phyloP scores from a whole-genome alignment of 2,329 filamentous ascomycete genomes.

The Aspergillus neotritici region DNA sequence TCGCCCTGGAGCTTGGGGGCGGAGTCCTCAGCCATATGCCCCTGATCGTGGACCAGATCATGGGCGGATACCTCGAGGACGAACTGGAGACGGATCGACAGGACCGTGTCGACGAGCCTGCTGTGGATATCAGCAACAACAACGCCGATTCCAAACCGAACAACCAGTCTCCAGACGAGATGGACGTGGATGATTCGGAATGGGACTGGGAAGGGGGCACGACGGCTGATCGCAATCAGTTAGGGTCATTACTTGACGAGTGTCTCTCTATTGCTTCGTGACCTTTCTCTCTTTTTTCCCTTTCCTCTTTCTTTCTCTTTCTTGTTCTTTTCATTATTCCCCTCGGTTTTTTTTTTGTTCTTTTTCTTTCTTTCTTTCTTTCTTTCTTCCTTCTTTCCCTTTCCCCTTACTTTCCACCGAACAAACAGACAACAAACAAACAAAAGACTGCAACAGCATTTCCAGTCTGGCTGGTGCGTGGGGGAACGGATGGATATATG shows the following conservation, averaged over 20 bases:
- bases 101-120: conserved; percentile 25
- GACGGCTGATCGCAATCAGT: conserved; percentile 31
- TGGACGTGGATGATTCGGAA: conserved; percentile 37
- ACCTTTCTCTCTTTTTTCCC: conserved; percentile 12
- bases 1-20: conserved; percentile 71
- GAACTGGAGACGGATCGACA: conserved; percentile 56
- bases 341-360: conserved; percentile 3
- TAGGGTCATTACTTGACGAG: conserved; percentile 37
- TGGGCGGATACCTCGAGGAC: conserved; percentile 67
- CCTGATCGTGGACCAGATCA: conserved; percentile 63
- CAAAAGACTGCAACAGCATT: conserved; percentile 8
- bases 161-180: conserved; percentile 26
- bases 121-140: conserved; percentile 14
- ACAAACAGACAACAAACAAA: too few relatives aligned
- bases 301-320: conserved; percentile 8
- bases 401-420: background rate
- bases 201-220: conserved; percentile 38
- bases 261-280: conserved; percentile 39
- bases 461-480: conserved; percentile 16
- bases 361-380: background rate
- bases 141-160: conserved; percentile 12
- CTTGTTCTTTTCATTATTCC: conserved; percentile 5
- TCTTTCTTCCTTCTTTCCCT: background rate
- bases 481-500: conserved; percentile 1
- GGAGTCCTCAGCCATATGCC: conserved; percentile 72